Base-by-base conservation (phyloP, 306 rosid species). In the Gleditsia sinensis region DNA sequence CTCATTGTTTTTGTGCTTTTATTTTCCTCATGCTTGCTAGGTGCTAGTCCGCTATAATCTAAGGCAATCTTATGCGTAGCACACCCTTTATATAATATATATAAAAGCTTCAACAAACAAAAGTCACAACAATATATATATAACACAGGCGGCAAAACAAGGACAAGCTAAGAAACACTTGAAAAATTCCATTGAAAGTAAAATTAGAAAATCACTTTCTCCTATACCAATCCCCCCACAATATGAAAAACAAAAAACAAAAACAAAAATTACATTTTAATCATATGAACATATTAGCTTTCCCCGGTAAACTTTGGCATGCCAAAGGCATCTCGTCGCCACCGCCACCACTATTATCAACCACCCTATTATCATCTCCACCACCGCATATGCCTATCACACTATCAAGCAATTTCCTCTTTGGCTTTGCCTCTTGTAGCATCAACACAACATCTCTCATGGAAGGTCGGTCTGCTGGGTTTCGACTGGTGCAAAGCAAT, bases 181-280 rank as follows among this genome's bases (percentile, higher is more conserved):
- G 75, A 36, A 68, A n/a, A 84, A 84, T 79, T 84, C 78, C 86
- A 86, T 78, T 85, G 73, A 81, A 82, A 83, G 28, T 30, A 68
- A 65, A 78, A 78, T 8, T 9, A 17, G 17, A 61, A 61, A 85
- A 81, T 73, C 77, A 75, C 87, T 74, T 69, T 89, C 84, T 88
- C 87, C 97, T 94, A 90, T 94, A 94, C 98, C 98, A 88, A 94
- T 88, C 79, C 91, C 86, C 94, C 98, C 94, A 84, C 85, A 90
- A 88, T 85, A 80, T 83, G 69, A 30, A 77, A 83, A 77, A 57
- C 42, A 28, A 34, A 60, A 19, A 8, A 34, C 55, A 80, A 16
- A 40, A 5, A n/a, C 5, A 12, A 56, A 49, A 64, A 25, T 12
- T 34, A 55, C 74, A 58, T 72, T 36, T 57, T 3, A 76, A 75